Percentiles rank a stretch among this genome's conserved stretches.
These are phyloP conservation scores for Saccharum hybrid DNA, from an alignment of 202 grass and related monocot species.

Conservation along the genomic window DNA sequence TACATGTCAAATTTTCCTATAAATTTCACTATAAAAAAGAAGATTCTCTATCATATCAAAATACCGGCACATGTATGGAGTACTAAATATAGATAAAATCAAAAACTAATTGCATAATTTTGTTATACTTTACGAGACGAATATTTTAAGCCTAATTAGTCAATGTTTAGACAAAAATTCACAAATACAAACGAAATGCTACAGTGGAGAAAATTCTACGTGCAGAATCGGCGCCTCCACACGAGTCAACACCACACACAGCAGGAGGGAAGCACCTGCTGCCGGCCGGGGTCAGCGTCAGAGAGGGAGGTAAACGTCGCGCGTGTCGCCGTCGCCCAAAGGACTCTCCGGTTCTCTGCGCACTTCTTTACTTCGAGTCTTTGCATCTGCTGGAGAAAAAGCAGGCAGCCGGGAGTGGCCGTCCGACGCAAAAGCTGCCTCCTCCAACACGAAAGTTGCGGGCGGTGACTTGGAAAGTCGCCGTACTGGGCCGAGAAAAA, in stretches of 20 bases:
- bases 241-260: conserved; percentile 31
- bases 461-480: conserved; percentile 64
- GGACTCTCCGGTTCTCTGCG: conserved; percentile 12
- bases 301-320: not conserved
- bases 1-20: too few species aligned
- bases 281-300: not conserved
- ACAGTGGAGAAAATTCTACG: too few species aligned
- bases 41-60: too few species aligned
- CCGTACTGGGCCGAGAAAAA: conserved; percentile 32
- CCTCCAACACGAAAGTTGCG: conserved; percentile 52
- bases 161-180: too few species aligned
- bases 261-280: not conserved
- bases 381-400: conserved; percentile 43
- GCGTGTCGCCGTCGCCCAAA: conserved; percentile 35
- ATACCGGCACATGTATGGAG: too few species aligned
- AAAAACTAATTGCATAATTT: too few species aligned
- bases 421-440: conserved; percentile 54
- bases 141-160: too few species aligned
- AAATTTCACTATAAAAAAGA: too few species aligned
- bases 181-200: too few species aligned
- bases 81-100: too few species aligned
- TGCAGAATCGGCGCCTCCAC: too few species aligned
- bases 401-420: conserved; percentile 46
- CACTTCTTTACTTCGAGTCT: not conserved
- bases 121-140: too few species aligned